Base-by-base conservation (phyloP, 2,329 filamentous ascomycete species). In the Ophiostoma populinum region DNA sequence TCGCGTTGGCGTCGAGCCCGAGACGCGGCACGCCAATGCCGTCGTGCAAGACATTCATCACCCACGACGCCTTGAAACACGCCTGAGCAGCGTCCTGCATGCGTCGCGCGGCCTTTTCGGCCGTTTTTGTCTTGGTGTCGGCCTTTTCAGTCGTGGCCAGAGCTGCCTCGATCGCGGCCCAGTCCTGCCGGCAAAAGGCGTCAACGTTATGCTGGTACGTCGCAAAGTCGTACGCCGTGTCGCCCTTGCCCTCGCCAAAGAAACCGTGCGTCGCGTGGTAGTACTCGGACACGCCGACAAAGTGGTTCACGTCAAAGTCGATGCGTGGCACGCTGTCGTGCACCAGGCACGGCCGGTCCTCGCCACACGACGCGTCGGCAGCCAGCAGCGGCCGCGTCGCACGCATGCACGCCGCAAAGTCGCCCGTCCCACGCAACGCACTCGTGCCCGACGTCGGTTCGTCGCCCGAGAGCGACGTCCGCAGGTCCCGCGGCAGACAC, bases 221-320 rank as follows among this genome's bases (percentile, higher is more conserved):
- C 41, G 76, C 70, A 45, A 93, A 81, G 49, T 95, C 85, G 53
- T 95, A 98, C 0, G 80, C 73, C 45, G 81, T 77, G 45, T 85
- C 80, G 24, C 80, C 77, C 41, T 70, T 67, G 6, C 28, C 11
- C 43, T 81, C 74, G 4, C 73, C 74, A 47, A 98, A 95, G 2
- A 95, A 77, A 36, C 90, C 85, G 47, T 98, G 90, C 0, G 90
- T 98, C 0, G 87, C 92, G 54, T 98, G 90, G 87, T 90, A 98
- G 56, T 92, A 98, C 51, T 98, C 90, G 1, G 87, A 95, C 4
- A 98, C 87, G 9, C 90, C 90, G 19, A 98, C 77, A 49, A 98
- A 98, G 53, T 94, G 92, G 48, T 98, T 98, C 24, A 95, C 76
- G 42, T 90, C 78, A 49, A 95, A 98, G 52, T 98, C 90, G 43